Evolutionary conservation across 768 basidiomycete species (phyloP).

Genomic region (Xerocomellus intermedius): DNA sequence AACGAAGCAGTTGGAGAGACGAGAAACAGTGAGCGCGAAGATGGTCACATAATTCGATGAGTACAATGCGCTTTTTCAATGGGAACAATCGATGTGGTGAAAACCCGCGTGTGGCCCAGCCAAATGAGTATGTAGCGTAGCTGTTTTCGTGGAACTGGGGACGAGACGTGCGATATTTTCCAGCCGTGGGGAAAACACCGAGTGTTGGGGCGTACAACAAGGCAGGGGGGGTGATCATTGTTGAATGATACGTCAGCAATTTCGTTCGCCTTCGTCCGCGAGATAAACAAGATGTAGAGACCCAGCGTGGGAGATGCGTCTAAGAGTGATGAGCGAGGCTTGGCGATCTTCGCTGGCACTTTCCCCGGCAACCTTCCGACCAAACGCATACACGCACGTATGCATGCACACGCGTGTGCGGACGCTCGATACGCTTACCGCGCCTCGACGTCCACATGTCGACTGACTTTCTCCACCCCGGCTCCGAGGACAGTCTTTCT

Average conservation of each 20-base stretch:
- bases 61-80: background rate
- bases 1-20: background rate
- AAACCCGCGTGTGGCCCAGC: background rate
- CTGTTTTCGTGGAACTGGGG: background rate
- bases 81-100: background rate
- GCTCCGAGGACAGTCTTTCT: conserved; percentile 35
- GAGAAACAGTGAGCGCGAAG: background rate
- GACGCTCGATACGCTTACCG: conserved; percentile 9
- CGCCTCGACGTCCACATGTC: conserved; percentile 27
- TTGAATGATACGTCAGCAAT: background rate
- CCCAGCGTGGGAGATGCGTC: background rate
- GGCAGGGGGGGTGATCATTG: background rate
- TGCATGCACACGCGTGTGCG: background rate
- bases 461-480: conserved; percentile 37
- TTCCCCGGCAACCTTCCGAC: conserved; percentile 1
- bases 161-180: background rate
- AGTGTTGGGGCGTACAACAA: background rate
- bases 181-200: background rate
- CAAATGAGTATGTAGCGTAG: background rate
- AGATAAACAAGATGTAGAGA: background rate
- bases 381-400: background rate
- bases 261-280: background rate
- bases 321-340: conserved; percentile 10
- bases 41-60: background rate
- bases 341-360: conserved; percentile 6